Evolutionary conservation across 2,329 filamentous ascomycete genomes (phyloP), one percentile per base, ranked within the genome.

Genomic region (Beauveria sp.): DNA sequence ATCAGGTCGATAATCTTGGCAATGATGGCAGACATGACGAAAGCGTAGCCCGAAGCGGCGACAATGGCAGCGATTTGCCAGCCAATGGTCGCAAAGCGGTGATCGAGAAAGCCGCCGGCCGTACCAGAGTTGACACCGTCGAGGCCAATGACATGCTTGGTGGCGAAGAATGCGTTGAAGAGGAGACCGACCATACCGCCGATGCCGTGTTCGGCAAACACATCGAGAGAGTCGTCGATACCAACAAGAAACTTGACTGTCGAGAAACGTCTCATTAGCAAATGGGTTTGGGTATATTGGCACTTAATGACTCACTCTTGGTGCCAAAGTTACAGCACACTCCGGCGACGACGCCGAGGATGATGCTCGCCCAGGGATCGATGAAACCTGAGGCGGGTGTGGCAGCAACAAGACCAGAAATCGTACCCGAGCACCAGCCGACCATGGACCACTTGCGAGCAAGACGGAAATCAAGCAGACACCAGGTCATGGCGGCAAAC

Each of bases 401-500:
- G 55, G 87, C 87, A 63, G 87, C 85, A 55, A 89, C 87, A 52
- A 89, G 85, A 61, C 87, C 87, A 28, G 85, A 88, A 66, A 89
- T 89, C 67, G 83, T 84, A 62, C 87, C 87, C 14, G 86, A 89
- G 74, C 87, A 89, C 84, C 86, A 88, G 67, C 87, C 87, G 65
- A 89, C 87, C 76, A 89, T 87, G 48, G 83, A 96, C 92, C 93
- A 96, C 81, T 97, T 97, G 76, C 87, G 87, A 63, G 92, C 92
- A 63, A 98, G 86, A 64, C 95, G 89, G 85, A 88, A 98, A 84
- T 99, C 95, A 69, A 98, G 91, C 53, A 98, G 77, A 70, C 93
- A 92, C 95, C 95, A 99, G 60, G 92, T 90, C 76, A 95, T 90
- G 66, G 91, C 89, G 46, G 86, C 93, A 70, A 97, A 96, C 80